Base-by-base conservation (phyloP, 768 basidiomycete genomes). In the Podaxis sp. region DNA sequence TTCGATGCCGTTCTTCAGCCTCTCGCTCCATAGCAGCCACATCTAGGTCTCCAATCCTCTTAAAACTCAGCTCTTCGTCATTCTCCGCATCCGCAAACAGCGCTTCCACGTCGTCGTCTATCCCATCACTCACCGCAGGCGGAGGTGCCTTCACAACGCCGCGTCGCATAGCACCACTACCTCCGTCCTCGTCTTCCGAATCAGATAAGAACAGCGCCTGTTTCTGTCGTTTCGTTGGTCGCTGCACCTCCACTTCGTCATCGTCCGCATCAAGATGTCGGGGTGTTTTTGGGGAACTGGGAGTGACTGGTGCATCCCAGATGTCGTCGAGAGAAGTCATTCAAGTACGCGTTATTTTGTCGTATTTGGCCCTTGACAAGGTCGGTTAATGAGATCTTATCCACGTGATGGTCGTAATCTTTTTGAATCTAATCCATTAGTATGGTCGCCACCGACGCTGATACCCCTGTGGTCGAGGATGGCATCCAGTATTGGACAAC, bases 401-500 rank as follows among this genome's bases (percentile, higher is more conserved):
- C 28, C 68, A 69, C 67, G 69, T 69, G 72, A 70, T 61, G 46
- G 13, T 21, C 47, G 61, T 55, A 37, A 53, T 44, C 54, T 57
- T 59, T 56, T 28, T 28, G 27, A 57, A 51, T 51, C 58, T 42
- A 27, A 35, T 46, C 28, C 14, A 46, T 56, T 16, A 5, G 23
- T 46, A 61, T 63, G 44, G 47, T 57, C 35, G 36, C 42, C 61
- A 64, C 62, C 60, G 37, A 37, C 55, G 11, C 59, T 57, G 63
- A 69, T 67, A 72, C 75, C 50, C 86, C 91, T 0, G 79, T 88
- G 61, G 77, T 93, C 28, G 74, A 89, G 61, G 84, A 88, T 38
- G 92, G 96, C 14, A 84, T 98, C 47, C 76, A 84, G 21, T 98
- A 97, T 71, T 98, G 96, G 96, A 81, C 79, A 21, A 77, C 77